Evolutionary conservation across 495 filamentous ascomycete species (phyloP).

Genomic region (Xylaria sp.): DNA sequence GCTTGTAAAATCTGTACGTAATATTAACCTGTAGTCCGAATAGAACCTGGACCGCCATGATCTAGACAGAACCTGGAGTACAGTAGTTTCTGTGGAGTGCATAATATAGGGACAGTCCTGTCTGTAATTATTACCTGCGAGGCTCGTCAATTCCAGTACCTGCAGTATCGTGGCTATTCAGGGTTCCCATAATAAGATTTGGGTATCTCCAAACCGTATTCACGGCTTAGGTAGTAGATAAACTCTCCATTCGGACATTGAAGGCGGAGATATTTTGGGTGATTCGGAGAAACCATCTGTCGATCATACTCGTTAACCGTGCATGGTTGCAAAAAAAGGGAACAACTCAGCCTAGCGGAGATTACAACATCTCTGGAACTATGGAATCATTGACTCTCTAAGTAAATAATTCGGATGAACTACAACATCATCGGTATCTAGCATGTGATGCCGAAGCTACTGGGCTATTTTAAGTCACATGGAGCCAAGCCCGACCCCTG

Average conservation of each 20-base stretch:
- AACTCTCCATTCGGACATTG: background rate
- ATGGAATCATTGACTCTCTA: background rate
- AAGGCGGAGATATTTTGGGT: constrained; percentile 8
- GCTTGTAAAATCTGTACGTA: constrained; percentile 25
- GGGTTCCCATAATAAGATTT: background rate
- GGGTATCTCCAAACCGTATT: background rate
- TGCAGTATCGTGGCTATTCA: background rate
- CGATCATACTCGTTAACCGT: constrained; percentile 10
- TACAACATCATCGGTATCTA: constrained; percentile 6
- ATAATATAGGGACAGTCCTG: background rate
- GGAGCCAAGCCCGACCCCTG: background rate
- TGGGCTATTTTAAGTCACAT: constrained; percentile 23
- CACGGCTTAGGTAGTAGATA: background rate
- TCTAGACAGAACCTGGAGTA: constrained; percentile 21
- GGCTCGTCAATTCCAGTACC: background rate
- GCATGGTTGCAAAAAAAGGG: background rate
- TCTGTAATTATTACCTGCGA: constrained; percentile 15
- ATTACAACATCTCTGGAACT: background rate
- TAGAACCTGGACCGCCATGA: constrained; percentile 14
- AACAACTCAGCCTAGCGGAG: background rate
- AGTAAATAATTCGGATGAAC: constrained; percentile 9
- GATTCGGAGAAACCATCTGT: background rate
- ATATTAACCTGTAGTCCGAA: constrained; percentile 20
- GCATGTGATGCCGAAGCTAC: constrained; percentile 25
- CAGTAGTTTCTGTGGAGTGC: constrained; percentile 22